Evolutionary conservation across 345 rosid genomes (phyloP).

Genomic region (Pistacia atlantica): DNA sequence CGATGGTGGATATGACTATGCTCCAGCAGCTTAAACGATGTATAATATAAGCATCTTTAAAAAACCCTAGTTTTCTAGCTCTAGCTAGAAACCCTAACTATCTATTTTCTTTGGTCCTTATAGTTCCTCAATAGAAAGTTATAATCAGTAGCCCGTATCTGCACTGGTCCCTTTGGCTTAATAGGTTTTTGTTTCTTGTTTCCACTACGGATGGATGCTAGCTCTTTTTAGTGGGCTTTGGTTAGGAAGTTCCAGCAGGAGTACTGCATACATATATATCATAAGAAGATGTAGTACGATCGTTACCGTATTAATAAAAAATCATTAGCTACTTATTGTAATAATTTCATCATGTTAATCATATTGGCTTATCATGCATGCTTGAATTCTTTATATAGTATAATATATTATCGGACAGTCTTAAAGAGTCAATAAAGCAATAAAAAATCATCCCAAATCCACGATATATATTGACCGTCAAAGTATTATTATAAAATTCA

Average conservation of each 20-base stretch:
- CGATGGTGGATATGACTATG: conserved; percentile 29
- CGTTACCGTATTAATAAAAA: not conserved
- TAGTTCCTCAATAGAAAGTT: not conserved
- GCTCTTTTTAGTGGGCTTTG: not conserved
- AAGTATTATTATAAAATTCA: not conserved
- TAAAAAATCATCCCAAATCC: not conserved
- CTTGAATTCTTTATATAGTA: not conserved
- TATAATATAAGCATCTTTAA: not conserved
- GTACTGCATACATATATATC: not conserved
- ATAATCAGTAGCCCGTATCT: not conserved
- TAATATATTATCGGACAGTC: not conserved
- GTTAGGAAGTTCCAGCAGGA: not conserved
- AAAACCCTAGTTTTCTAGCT: conserved; percentile 1
- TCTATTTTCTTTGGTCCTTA: not conserved
- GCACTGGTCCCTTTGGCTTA: not conserved
- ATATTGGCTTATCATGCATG: not conserved
- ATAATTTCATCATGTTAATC: not conserved
- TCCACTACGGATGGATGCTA: not conserved
- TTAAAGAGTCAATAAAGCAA: not conserved
- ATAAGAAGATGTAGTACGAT: not conserved
- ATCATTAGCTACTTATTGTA: not conserved
- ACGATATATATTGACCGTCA: not conserved
- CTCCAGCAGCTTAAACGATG: conserved; percentile 32
- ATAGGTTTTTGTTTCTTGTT: not conserved
- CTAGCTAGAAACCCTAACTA: conserved; percentile 18